Percentiles rank a stretch among this genome's conserved stretches.
Evolutionary conservation across 2,329 filamentous ascomycete species (phyloP).

Genomic region (Colletotrichum horii): DNA sequence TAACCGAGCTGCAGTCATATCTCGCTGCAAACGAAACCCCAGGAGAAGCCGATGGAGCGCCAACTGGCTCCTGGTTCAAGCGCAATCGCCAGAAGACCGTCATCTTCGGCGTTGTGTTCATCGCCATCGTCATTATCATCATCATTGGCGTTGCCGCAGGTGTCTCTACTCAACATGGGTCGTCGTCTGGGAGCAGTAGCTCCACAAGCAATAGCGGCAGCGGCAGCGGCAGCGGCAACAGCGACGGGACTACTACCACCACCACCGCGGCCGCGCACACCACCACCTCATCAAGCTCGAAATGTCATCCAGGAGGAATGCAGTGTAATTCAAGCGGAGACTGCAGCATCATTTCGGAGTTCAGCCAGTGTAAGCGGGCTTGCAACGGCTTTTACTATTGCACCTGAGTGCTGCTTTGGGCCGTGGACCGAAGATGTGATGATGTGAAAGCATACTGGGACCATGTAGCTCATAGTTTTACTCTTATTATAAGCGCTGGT

Average conservation of each 20-base stretch:
- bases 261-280: background rate
- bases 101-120: background rate
- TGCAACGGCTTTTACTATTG: background rate
- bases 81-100: background rate
- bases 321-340: background rate
- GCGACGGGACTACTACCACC: background rate
- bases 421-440: fast-evolving
- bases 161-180: background rate
- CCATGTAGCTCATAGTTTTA: background rate
- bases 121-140: background rate
- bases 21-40: background rate
- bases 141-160: background rate
- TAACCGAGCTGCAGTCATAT: background rate
- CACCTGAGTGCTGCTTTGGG: background rate
- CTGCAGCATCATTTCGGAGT: background rate
- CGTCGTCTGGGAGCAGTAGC: background rate
- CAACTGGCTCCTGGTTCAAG: background rate
- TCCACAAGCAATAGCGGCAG: background rate
- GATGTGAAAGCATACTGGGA: too few species aligned
- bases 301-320: background rate
- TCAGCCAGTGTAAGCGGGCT: background rate
- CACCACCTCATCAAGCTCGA: background rate
- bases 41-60: background rate
- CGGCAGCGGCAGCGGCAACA: background rate
- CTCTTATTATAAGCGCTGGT: background rate